Evolutionary conservation across 2,329 filamentous ascomycete genomes (phyloP), one percentile per base, ranked within the genome.

Genomic region (Didymella keratinophila): DNA sequence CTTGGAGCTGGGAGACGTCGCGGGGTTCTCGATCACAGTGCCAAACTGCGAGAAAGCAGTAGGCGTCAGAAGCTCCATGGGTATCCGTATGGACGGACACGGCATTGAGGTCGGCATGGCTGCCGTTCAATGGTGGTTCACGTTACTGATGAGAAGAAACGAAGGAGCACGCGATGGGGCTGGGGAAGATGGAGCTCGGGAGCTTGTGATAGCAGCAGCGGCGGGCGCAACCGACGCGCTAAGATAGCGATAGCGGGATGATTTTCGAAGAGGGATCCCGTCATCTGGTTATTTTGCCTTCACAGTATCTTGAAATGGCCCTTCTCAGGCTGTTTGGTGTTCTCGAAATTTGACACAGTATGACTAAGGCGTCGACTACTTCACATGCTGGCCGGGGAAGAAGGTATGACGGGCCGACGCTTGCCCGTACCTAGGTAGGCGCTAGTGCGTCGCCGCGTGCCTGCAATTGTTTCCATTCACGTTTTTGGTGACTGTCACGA

Each of bases 31-130:
- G 67, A 97, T 85, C 45, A 95, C 92, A 54, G 90, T 89, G 74
- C 95, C 95, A 77, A 96, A 99, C 42, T 86, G 83, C 14, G 87
- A 81, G 78, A 97, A 98, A 51, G 85, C 79, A 4, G 82, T 79
- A 44, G 85, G 84, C 9, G 87, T 90, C 51, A 97, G 85, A n/a
- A 87, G 86, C 66, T 84, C 80, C 9, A 90, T 84, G 23, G 80
- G 80, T 66, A 95, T 77, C 46, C 73, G 67, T 61, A 78, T 73
- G 68, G 70, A 74, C 46, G 76, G 74, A 62, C 74, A 56, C 67
- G 79, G 65, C 69, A 78, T 78, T 39, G 76, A 73, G 42, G 73
- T 63, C 43, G 77, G 76, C 77, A 78, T 76, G 28, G 56, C 71
- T 61, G 61, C 56, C 32, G 41, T 42, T 25, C 18, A 23, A 12